phyloP scores from a whole-genome alignment of 1,284 basidiomycete genomes.

The Vanrija humicola region DNA sequence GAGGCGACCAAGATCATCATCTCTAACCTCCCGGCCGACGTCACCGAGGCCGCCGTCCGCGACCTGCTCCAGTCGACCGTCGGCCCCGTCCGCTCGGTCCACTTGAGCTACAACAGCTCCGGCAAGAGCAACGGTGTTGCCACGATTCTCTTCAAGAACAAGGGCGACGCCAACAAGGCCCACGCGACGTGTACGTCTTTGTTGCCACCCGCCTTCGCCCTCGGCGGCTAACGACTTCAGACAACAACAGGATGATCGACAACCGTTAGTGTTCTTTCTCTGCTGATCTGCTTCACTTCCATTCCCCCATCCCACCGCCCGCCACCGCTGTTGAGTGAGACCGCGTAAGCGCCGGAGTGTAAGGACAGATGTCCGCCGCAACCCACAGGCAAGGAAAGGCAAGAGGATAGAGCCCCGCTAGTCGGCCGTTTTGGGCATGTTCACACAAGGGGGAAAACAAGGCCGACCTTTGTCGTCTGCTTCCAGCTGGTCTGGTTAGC shows the following conservation, averaged over 20 bases:
- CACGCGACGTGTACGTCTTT: conserved; percentile 65
- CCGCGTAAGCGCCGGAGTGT: too few relatives aligned
- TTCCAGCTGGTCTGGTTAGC: too few relatives aligned
- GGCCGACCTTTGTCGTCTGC: neutral
- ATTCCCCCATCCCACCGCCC: neutral
- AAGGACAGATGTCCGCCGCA: neutral
- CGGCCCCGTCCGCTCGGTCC: conserved; percentile 77
- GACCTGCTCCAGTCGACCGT: conserved; percentile 91
- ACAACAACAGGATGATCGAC: conserved; percentile 99
- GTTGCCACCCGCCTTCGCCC: neutral
- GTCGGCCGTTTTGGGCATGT: neutral
- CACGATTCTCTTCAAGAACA: conserved; percentile 77
- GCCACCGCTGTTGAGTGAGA: conserved; percentile 8
- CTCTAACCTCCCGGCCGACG: conserved; percentile 90
- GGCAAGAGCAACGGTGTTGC: conserved; percentile 89
- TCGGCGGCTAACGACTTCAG: conserved; percentile 21
- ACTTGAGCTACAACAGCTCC: conserved; percentile 75
- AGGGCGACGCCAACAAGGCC: conserved; percentile 87
- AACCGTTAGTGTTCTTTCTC: conserved; percentile 79
- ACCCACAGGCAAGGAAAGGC: neutral
- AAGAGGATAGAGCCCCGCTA: neutral
- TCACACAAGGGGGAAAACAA: neutral
- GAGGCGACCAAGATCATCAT: conserved; percentile 88
- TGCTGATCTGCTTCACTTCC: conserved; percentile 10
- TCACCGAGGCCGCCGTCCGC: conserved; percentile 89